Evolutionary conservation across 169 alveolate species (phyloP).

Genomic region (Eimeria acervulina): DNA sequence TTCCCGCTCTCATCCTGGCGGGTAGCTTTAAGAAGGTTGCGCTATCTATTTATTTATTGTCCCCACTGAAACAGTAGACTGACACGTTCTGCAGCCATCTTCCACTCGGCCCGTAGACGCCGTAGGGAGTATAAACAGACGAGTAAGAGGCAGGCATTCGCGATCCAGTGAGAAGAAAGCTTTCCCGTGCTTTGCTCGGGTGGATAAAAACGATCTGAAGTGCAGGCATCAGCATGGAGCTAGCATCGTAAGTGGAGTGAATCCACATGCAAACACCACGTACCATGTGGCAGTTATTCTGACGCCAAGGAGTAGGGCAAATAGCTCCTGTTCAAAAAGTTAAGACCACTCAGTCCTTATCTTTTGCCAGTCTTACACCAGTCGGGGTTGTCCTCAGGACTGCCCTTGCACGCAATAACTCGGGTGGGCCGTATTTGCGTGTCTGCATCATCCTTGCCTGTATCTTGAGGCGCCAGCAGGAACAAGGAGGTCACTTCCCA

Average conservation of each 20-base stretch:
- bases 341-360: background rate
- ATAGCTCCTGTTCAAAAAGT: background rate
- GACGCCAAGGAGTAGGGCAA: background rate
- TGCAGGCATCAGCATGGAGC: background rate
- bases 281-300: background rate
- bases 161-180: slow-evolving; percentile 70
- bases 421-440: background rate
- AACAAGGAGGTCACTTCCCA: slow-evolving; percentile 61
- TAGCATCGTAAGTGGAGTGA: background rate
- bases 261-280: background rate
- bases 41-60: background rate
- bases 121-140: slow-evolving; percentile 39
- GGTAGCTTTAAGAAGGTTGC: background rate
- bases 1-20: background rate
- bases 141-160: slow-evolving; percentile 56
- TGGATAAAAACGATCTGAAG: slow-evolving; percentile 44
- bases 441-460: background rate
- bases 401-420: slow-evolving; percentile 52
- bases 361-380: slow-evolving; percentile 44
- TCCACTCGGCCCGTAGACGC: slow-evolving; percentile 63
- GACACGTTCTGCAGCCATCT: slow-evolving; percentile 72
- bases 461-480: slow-evolving; percentile 36
- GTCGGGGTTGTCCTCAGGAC: slow-evolving; percentile 61
- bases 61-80: background rate
- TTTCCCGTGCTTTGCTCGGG: slow-evolving; percentile 38